phyloP scores from a whole-genome alignment of 2,329 filamentous ascomycete species.

The Elsinoe batatas region DNA sequence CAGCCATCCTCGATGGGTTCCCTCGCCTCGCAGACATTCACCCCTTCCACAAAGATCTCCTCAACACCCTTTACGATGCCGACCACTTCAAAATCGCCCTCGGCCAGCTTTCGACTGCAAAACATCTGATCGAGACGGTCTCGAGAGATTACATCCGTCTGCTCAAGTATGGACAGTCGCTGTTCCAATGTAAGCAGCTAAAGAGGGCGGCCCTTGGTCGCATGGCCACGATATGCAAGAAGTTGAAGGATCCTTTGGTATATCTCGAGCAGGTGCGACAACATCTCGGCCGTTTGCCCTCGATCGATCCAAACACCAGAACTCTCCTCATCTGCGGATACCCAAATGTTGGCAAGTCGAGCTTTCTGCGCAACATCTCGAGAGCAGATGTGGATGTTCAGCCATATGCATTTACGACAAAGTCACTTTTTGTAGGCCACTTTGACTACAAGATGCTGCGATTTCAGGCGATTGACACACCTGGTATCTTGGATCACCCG shows the following conservation, averaged over 20 bases:
- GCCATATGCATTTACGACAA: constrained; percentile 97
- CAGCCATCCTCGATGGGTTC: constrained; percentile 82
- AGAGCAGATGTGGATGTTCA: constrained; percentile 94
- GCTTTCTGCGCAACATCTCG: constrained; percentile 85
- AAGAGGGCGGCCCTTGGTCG: constrained; percentile 92
- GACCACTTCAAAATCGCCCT: constrained; percentile 97
- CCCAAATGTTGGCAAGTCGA: constrained; percentile 95
- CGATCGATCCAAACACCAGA: constrained; percentile 96
- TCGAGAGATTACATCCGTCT: constrained; percentile 92
- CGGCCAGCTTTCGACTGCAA: constrained; percentile 89
- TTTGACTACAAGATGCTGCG: constrained; percentile 93
- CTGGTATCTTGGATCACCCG: constrained; percentile 95
- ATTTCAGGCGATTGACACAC: constrained; percentile 91
- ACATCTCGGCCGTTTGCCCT: constrained; percentile 90
- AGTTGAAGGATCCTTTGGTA: constrained; percentile 84
- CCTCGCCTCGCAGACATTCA: constrained; percentile 89
- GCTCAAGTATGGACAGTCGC: constrained; percentile 88
- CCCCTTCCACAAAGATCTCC: constrained; percentile 80
- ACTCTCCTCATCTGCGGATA: constrained; percentile 96
- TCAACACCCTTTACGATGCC: constrained; percentile 97
- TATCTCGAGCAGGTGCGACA: constrained; percentile 96
- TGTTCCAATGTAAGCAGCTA: constrained; percentile 98
- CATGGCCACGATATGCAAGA: constrained; percentile 95
- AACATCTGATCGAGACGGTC: constrained; percentile 93
- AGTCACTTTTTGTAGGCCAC: constrained; percentile 92